Percentiles rank a stretch among this genome's conserved stretches.
These are phyloP conservation scores for Populus hybrid DNA, from an alignment of 441 rosid species.

Conservation along the genomic window DNA sequence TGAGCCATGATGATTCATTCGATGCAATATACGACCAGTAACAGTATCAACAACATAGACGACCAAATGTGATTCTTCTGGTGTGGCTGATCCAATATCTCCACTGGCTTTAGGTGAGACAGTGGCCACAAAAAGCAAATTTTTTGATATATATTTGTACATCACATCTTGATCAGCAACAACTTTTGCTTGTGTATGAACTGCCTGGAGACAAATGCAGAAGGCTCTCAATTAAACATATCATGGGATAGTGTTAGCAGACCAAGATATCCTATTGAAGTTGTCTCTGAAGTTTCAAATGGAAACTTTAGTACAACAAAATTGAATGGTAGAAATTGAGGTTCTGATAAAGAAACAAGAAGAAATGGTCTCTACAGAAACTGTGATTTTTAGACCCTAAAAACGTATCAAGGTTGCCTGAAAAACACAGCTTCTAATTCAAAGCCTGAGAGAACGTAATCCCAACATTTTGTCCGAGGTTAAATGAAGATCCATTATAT, in stretches of 20 bases:
- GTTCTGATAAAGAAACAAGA: neutral
- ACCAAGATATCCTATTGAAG: neutral
- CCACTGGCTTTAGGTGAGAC: slow-evolving; percentile 89
- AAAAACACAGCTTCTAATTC: neutral
- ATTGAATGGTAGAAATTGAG: neutral
- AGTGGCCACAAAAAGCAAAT: slow-evolving; percentile 90
- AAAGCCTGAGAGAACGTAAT: neutral
- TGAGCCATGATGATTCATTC: slow-evolving; percentile 89
- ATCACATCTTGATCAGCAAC: slow-evolving; percentile 85
- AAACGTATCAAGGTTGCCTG: neutral
- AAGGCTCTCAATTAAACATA: neutral
- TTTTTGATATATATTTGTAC: slow-evolving; percentile 86
- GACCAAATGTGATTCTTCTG: slow-evolving; percentile 82
- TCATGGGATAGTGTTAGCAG: neutral
- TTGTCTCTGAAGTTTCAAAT: neutral
- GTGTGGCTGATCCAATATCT: slow-evolving; percentile 80
- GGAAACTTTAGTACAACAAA: neutral
- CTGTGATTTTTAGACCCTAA: neutral
- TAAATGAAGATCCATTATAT: neutral
- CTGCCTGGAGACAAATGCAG: slow-evolving; percentile 54
- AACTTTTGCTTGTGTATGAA: slow-evolving; percentile 98
- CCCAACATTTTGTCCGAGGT: neutral
- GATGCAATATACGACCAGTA: slow-evolving; percentile 90
- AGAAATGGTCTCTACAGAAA: neutral
- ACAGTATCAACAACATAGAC: slow-evolving; percentile 87